phyloP scores from a whole-genome alignment of 164 flowering plant species.

The Annona cherimola region DNA sequence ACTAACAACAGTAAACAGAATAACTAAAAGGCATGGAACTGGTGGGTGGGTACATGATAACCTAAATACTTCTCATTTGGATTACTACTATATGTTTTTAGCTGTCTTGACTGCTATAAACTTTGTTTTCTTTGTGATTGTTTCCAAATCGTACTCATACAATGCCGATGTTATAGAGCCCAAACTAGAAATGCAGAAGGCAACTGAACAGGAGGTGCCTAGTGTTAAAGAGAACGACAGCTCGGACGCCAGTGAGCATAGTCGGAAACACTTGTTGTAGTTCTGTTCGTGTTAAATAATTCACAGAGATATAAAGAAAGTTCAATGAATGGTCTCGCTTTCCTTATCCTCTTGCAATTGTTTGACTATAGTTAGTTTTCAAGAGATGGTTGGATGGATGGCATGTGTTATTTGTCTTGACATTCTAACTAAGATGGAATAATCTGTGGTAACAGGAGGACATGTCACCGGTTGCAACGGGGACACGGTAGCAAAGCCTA shows the following conservation, averaged over 20 bases:
- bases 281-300: not conserved
- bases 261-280: not conserved
- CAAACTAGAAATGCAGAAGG: not conserved
- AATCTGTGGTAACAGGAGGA: too few relatives aligned
- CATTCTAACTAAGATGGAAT: too few relatives aligned
- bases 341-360: too few relatives aligned
- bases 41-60: constrained; percentile 53
- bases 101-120: constrained; percentile 40
- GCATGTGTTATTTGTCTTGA: too few relatives aligned
- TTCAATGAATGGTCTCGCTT: too few relatives aligned
- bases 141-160: constrained; percentile 41
- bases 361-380: too few relatives aligned
- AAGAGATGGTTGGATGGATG: too few relatives aligned
- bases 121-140: constrained; percentile 36
- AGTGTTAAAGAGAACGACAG: not conserved
- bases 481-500: too few relatives aligned
- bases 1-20: constrained; percentile 30
- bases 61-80: constrained; percentile 50
- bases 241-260: not conserved
- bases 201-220: not conserved
- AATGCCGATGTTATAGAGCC: constrained; percentile 25
- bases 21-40: constrained; percentile 34
- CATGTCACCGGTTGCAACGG: too few relatives aligned
- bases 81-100: constrained; percentile 47
- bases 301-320: too few relatives aligned